Base-by-base conservation (phyloP, 371 early-diverging fungal species). In the Conidiobolus incongruus region DNA sequence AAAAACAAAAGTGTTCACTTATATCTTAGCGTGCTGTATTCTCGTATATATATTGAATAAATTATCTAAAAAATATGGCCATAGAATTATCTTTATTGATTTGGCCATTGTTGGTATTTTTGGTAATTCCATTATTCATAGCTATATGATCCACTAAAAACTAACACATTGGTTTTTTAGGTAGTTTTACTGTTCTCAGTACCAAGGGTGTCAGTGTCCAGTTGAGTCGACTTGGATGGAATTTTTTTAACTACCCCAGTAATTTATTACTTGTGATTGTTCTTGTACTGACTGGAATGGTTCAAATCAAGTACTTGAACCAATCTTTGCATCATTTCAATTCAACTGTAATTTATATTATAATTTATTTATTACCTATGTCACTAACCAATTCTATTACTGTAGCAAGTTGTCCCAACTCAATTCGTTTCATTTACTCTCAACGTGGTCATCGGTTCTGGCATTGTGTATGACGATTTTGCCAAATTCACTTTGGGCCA, bases 331-430 rank as follows among this genome's bases (percentile, higher is more conserved):
- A 66, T 41, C 58, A 64, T 13, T 77, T 77, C 39, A 75, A 77
- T 39, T 72, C 77, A 0, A 77, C 77, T 1, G 75, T 66, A 58
- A n/a, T n/a, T n/a, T n/a, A n/a, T n/a, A n/a, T n/a, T n/a, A n/a
- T n/a, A n/a, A n/a, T n/a, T n/a, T n/a, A n/a, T n/a, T n/a, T n/a
- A n/a, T n/a, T n/a, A n/a, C n/a, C n/a, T n/a, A n/a, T n/a, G n/a
- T n/a, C n/a, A n/a, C n/a, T n/a, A n/a, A n/a, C n/a, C n/a, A n/a
- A n/a, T n/a, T n/a, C n/a, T n/a, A n/a, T n/a, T n/a, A n/a, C n/a
- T n/a, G n/a, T n/a, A n/a, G n/a, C n/a, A n/a, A n/a, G 80, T 80
- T 7, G 78, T 81, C 33, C 81, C 81, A 1, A 81, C 79, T 2
- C 79, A 81, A 47, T 81, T 77, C 54, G 81, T 81, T 1, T 54